Percentiles rank a stretch among this genome's conserved stretches.
These are phyloP conservation scores for Diphasiastrum complanatum DNA, from an alignment of 83 land plant species.

Conservation along the genomic window DNA sequence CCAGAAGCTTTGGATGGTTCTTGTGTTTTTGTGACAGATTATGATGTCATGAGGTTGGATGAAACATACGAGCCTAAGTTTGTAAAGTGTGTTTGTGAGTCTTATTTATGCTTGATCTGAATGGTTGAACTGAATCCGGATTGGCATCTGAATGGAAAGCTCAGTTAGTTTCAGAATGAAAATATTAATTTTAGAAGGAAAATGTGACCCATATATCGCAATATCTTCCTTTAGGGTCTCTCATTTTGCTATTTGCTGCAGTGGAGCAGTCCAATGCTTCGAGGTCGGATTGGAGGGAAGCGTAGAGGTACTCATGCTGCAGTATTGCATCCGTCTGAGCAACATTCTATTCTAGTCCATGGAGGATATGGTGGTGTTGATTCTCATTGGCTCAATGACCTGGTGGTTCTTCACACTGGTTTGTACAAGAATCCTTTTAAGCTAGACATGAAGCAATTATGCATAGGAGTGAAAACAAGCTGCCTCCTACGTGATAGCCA, in stretches of 20 bases:
- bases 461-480: too few relatives aligned
- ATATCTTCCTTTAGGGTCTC: neutral
- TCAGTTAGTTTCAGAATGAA: too few relatives aligned
- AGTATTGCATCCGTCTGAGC: conserved; percentile 32
- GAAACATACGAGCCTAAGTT: neutral
- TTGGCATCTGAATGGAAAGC: too few relatives aligned
- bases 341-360: conserved; percentile 28
- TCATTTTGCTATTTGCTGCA: conserved; percentile 13
- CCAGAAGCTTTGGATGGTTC: neutral
- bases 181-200: too few relatives aligned
- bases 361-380: conserved; percentile 44
- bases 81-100: too few relatives aligned
- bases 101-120: too few relatives aligned
- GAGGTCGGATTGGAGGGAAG: conserved; percentile 17
- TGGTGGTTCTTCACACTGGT: conserved; percentile 39
- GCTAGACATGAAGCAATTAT: too few relatives aligned
- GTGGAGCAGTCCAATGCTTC: conserved; percentile 32
- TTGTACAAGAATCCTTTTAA: too few relatives aligned
- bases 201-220: too few relatives aligned
- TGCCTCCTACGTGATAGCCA: too few relatives aligned
- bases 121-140: too few relatives aligned
- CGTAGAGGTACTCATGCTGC: conserved; percentile 48
- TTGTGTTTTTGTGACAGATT: neutral
- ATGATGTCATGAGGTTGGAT: neutral
- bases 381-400: conserved; percentile 37